Evolutionary conservation across 208 protist genomes (phyloP), one percentile per base, ranked within the genome.

Genomic region (Leishmania tropica): DNA sequence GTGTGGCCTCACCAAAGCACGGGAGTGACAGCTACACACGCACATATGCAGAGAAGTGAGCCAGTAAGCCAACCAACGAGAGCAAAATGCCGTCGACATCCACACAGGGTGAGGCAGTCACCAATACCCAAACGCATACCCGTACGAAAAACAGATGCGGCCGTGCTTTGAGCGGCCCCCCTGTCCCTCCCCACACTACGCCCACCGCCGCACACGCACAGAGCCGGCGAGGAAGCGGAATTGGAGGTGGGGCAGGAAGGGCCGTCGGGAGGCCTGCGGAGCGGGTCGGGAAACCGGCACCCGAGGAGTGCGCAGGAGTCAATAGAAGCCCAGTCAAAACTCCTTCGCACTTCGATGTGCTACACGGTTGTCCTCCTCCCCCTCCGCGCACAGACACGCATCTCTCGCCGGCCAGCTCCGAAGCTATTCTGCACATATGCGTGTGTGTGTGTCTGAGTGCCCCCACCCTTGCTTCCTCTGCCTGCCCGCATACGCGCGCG

Each of bases 281-380:
- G 40, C 24, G 4, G 70, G 45, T 74, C 11, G 70, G 47, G 40
- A 74, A 74, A 35, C 24, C 70, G 70, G 13, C 21, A 74, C 24
- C 45, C 45, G 11, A n/a, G 28, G 70, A 54, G 28, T 31, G 45
- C 70, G 70, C 37, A 54, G 10, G 70, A 54, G 70, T 74, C 24
- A 31, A 54, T 51, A 51, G 47, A 54, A 74, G 70, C 70, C 70
- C 70, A 74, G 70, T 74, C 70, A 54, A 7, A 35, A 74, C 42
- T 45, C 47, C 28, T 74, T 74, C 21, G 70, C 45, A 53, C 28
- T 53, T 54, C 47, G 10, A 19, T 74, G 45, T 51, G 70, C 45
- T 21, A 35, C 45, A 74, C 70, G 11, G 28, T 40, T 68, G 31
- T 24, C 31, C 13, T 45, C 45, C 70, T 19, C 45, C 13, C 31